Evolutionary conservation across 768 basidiomycete genomes (phyloP).

Genomic region (Suillus paluster): DNA sequence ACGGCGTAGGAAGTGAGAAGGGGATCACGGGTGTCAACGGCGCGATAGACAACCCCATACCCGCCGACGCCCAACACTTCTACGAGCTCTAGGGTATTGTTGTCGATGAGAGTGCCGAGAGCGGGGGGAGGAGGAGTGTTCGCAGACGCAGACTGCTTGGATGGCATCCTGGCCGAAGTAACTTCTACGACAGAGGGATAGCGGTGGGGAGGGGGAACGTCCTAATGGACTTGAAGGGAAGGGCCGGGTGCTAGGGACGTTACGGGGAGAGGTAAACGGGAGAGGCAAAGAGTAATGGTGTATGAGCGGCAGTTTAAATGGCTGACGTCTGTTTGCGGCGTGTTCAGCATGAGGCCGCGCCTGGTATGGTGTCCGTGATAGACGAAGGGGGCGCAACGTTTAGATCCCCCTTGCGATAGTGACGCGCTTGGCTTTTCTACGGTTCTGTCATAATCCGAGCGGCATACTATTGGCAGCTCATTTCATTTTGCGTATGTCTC

Average conservation of each 20-base stretch:
- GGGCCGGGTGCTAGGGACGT: slow-evolving; percentile 28
- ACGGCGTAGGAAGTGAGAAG: slow-evolving; percentile 75
- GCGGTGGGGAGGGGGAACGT: slow-evolving; percentile 17
- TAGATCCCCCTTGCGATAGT: slow-evolving; percentile 27
- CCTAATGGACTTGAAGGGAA: slow-evolving; percentile 26
- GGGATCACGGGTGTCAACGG: slow-evolving; percentile 60
- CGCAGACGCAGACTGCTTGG: slow-evolving; percentile 36
- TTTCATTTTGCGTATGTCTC: slow-evolving; percentile 32
- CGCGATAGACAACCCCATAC: slow-evolving; percentile 95
- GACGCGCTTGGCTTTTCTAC: slow-evolving; percentile 36
- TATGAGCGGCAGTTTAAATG: slow-evolving; percentile 37
- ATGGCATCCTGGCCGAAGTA: slow-evolving; percentile 31
- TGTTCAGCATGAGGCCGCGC: slow-evolving; percentile 41
- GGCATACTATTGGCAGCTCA: slow-evolving; percentile 32
- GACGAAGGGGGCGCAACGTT: slow-evolving; percentile 33
- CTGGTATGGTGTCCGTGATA: slow-evolving; percentile 38
- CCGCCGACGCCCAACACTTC: slow-evolving; percentile 91
- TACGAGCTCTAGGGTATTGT: slow-evolving; percentile 79
- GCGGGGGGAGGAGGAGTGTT: slow-evolving; percentile 51
- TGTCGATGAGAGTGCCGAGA: slow-evolving; percentile 84
- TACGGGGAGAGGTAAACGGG: slow-evolving; percentile 26
- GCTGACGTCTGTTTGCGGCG: slow-evolving; percentile 35
- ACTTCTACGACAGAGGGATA: slow-evolving; percentile 19
- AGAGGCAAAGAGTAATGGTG: slow-evolving; percentile 28
- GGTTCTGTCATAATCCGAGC: slow-evolving; percentile 20